Evolutionary conservation across 2,329 filamentous ascomycete genomes (phyloP), one percentile per base, ranked within the genome.

Genomic region (Lecanoromycetidae sp.): DNA sequence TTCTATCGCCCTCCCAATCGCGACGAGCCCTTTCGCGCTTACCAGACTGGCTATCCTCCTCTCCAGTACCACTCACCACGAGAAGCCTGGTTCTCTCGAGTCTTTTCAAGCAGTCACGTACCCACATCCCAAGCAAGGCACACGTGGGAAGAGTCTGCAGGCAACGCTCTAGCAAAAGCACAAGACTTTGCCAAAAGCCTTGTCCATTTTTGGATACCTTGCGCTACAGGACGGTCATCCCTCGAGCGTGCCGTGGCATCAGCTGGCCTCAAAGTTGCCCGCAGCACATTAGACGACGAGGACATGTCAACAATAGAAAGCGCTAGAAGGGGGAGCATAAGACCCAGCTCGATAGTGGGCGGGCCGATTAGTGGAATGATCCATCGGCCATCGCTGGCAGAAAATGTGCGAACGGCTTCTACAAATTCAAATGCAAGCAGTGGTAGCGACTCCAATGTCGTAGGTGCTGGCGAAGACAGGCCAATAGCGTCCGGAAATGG

Each of bases 401-500:
- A 54, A 37, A 50, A 57, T 44, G 47, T 53, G 30, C 36, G 48
- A 35, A 52, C 48, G 22, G 50, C 45, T 13, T 54, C 52, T 44
- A 37, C 46, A 5, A 38, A 39, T 20, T 49, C 49, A 8, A 23
- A 32, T 5, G 27, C 35, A 13, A 50, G 46, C 19, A 50, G 35
- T 30, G 33, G 38, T 15, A 43, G 45, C 38, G 35, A 22, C 30
- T 25, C 25, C n/a, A n/a, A n/a, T 6, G 34, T 37, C 13, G 20
- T 36, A 27, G 61, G 66, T 35, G 61, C 64, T 2, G 53, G 60
- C 8, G 65, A 71, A 49, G 69, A 71, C 55, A 71, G 67, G 54
- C 62, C 67, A 12, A 61, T 71, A 35, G 67, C 69, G 3, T 66
- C 66, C n/a, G 68, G 68, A 3, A 71, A 66, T 55, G 69, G 69